Evolutionary conservation across 257 asterid species (phyloP).

Genomic region (Sherardia arvensis): DNA sequence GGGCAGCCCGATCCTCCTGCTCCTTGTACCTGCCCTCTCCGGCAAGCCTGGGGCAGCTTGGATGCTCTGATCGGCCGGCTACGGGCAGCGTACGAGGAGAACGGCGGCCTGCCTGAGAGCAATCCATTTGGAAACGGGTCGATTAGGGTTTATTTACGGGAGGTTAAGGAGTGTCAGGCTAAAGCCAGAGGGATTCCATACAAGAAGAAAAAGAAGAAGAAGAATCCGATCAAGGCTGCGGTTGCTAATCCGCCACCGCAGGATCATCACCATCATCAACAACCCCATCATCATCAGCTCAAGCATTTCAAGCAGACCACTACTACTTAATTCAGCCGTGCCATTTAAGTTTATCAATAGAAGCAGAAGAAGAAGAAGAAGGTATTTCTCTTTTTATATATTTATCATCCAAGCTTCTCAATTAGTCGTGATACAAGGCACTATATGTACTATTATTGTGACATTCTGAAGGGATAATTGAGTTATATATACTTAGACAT

Average conservation of each 20-base stretch:
- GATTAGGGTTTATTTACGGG: conserved; percentile 61
- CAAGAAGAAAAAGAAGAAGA: conserved; percentile 82
- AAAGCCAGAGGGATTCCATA: conserved; percentile 87
- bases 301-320: conserved; percentile 33
- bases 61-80: conserved; percentile 88
- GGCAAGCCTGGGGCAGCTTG: conserved; percentile 98
- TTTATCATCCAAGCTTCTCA: background rate
- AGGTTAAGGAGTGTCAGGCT: conserved; percentile 81
- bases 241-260: conserved; percentile 9
- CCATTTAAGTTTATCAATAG: background rate
- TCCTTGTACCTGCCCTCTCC: conserved; percentile 80
- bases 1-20: conserved; percentile 96
- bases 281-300: conserved; percentile 19
- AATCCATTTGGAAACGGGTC: conserved; percentile 82
- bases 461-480: background rate
- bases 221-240: conserved; percentile 19
- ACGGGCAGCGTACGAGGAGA: conserved; percentile 87
- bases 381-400: conserved; percentile 7
- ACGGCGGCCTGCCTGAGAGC: conserved; percentile 69
- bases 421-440: background rate
- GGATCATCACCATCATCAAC: conserved; percentile 14
- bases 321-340: conserved; percentile 9
- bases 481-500: no score
- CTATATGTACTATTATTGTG: background rate
- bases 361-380: background rate